Evolutionary conservation across 768 basidiomycete genomes (phyloP), one percentile per base, ranked within the genome.

Genomic region (Rhodosporidiobolus odoratus): DNA sequence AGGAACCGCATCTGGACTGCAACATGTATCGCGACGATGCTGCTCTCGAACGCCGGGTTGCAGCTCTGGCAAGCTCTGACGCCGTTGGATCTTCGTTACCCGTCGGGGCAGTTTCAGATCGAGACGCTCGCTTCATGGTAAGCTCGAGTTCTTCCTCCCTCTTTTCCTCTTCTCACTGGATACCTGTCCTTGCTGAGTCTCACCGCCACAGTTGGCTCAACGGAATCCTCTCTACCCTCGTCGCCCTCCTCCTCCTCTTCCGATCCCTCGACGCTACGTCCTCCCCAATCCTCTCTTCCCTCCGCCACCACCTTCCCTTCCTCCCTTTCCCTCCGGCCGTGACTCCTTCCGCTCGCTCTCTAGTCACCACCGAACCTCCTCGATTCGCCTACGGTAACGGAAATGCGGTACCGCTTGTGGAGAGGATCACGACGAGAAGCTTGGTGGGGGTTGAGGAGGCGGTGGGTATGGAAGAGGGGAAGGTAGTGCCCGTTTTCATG

Each of bases 171-270:
- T 34, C 30, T 23, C 12, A n/a, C 48, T 10, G 21, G 43, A 43
- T 43, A 12, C 13, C 48, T 13, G 9, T 30, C 52, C 27, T 53
- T 53, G 27, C 30, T 32, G 13, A 7, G 10, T 27, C 9, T 53
- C 9, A 53, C 27, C 9, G 9, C 25, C 40, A 17, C 17, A 57
- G 70, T 47, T 71, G 65, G 54, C 48, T 71, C 32, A 71, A 72
- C 52, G 66, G 65, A 27, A 37, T 72, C 30, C 50, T 72, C n/a
- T 37, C 62, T 25, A 66, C 71, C 3, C 48, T 60, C 50, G 71
- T 72, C 16, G 41, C 69, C 2, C 69, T 71, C 45, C 69, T 71
- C 45, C 65, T 71, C 69, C 69, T 71, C 30, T 71, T 71, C 62
- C 65, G 69, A 32, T 71, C 69, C n/a, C 65, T 71, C 56, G 69